Evolutionary conservation across 2,329 filamentous ascomycete genomes (phyloP).

Genomic region (Neobulgaria alba): DNA sequence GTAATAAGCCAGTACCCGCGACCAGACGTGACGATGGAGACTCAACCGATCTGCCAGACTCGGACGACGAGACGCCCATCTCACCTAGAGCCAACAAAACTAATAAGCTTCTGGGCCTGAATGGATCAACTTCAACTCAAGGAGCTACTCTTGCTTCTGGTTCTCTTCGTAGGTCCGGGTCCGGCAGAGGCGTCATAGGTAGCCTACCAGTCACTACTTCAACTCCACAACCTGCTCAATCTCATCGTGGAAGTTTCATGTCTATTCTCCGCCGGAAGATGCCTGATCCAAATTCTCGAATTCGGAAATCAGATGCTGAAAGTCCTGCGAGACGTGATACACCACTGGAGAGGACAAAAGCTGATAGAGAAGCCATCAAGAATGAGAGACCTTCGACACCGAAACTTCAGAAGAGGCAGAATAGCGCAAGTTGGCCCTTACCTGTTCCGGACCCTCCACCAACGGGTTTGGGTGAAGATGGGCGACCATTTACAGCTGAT

Average conservation of each 20-base stretch:
- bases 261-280: slow-evolving; percentile 59
- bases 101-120: slow-evolving; percentile 9
- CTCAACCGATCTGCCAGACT: slow-evolving; percentile 53
- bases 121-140: slow-evolving; percentile 11
- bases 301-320: slow-evolving; percentile 46
- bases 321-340: slow-evolving; percentile 55
- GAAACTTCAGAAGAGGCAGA: slow-evolving; percentile 17
- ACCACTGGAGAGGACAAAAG: slow-evolving; percentile 48
- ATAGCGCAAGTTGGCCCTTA: slow-evolving; percentile 42
- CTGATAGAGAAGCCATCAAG: slow-evolving; percentile 39
- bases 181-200: slow-evolving; percentile 21
- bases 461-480: slow-evolving; percentile 27
- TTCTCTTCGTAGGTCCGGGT: slow-evolving; percentile 32
- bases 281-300: slow-evolving; percentile 39
- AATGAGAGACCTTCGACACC: slow-evolving; percentile 34
- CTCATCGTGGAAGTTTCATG: slow-evolving; percentile 44
- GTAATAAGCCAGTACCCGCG: slow-evolving; percentile 12
- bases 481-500: slow-evolving; percentile 21
- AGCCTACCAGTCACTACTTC: slow-evolving; percentile 17
- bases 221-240: slow-evolving; percentile 24
- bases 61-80: slow-evolving; percentile 41
- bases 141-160: slow-evolving; percentile 18
- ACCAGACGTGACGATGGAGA: slow-evolving; percentile 45
- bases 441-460: slow-evolving; percentile 29
- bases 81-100: slow-evolving; percentile 17